phyloP scores from a whole-genome alignment of 305 asterid genomes.

The Fraxinus platypoda region DNA sequence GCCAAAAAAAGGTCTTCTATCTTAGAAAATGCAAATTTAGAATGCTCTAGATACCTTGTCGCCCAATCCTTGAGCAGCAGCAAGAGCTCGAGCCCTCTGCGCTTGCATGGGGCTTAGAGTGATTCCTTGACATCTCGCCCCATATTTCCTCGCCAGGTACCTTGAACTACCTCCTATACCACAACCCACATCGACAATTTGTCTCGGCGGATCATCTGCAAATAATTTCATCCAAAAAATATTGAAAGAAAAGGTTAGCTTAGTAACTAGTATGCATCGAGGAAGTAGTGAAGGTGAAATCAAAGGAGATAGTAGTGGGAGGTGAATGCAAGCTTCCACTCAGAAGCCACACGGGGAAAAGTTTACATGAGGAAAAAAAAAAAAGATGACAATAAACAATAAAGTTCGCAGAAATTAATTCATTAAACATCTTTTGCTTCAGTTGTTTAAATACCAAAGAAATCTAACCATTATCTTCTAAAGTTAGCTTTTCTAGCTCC shows the following conservation, averaged over 20 bases:
- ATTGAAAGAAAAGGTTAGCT: neutral
- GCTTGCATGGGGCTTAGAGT: conserved; percentile 97
- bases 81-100: conserved; percentile 79
- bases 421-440: neutral
- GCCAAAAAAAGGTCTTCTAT: neutral
- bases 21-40: neutral
- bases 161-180: conserved; percentile 97
- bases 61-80: conserved; percentile 70
- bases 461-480: neutral
- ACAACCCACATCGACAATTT: conserved; percentile 91
- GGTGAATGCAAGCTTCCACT: neutral
- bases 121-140: conserved; percentile 65
- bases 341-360: neutral
- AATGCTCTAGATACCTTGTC: conserved; percentile 40
- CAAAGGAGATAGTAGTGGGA: neutral
- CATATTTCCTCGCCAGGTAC: conserved; percentile 70
- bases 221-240: neutral
- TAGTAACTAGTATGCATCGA: neutral
- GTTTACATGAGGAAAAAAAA: neutral
- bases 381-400: too few relatives aligned
- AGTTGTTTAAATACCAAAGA: neutral
- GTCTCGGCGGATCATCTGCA: conserved; percentile 65
- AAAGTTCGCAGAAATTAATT: neutral
- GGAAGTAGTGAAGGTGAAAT: neutral
- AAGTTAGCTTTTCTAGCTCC: neutral